Base-by-base conservation (phyloP, 2,329 filamentous ascomycete genomes). In the Amylocarpus encephaloides region DNA sequence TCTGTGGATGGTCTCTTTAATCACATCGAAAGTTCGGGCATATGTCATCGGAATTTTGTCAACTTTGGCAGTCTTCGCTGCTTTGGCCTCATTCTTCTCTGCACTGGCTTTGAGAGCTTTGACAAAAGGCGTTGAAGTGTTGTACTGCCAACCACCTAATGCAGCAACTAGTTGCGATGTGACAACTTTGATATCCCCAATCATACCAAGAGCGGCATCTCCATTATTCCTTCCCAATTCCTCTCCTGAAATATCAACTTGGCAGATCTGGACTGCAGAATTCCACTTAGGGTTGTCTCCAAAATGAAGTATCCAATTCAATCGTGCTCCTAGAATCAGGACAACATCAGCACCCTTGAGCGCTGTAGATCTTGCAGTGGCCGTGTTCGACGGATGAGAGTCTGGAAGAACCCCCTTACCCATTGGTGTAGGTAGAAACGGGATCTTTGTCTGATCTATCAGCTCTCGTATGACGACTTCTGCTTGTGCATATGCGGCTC, bases 281-380 rank as follows among this genome's bases (percentile, higher is more conserved):
- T 69, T 73, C 73, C 76, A 80, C 60, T 78, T 79, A 0, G 77
- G 76, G 11, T 73, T 56, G 49, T 76, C 71, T 6, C 77, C 77
- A 53, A 74, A 80, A 52, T 79, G 76, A 3, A 80, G 66, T 45
- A 80, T 80, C 77, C 77, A 80, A 53, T 80, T 80, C 38, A 80
- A 62, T 33, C 75, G 70, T 2, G 76, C 77, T 4, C 76, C 76
- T 2, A 80, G 67, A 2, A 80, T 65, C 3, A 80, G 61, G 13
- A 79, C 73, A 1, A 80, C 72, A 58, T 80, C 77, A 2, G 78
- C 74, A 36, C 72, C 64, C 58, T 73, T 74, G 36, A 80, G 64
- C 3, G 76, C 77, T 13, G 73, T 68, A 39, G 75, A 77, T 48
- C 78, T 70, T 3, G 77, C 76, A 42, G 76, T 73, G 2, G 77